These are phyloP conservation scores for Gentiana straminea DNA, from an alignment of 257 asterid genomes.

Conservation along the genomic window DNA sequence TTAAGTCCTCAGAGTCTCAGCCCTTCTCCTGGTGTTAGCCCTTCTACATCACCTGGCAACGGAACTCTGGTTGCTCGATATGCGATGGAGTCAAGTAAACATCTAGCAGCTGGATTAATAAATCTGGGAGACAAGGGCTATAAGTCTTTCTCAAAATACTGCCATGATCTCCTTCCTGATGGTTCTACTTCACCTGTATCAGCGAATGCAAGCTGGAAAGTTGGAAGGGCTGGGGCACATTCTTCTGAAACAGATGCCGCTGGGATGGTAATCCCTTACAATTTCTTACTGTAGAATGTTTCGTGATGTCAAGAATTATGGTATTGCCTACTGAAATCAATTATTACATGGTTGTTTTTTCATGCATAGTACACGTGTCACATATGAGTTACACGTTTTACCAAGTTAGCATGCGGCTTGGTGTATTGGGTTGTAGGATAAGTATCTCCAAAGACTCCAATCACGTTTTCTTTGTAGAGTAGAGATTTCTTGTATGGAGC, in stretches of 20 bases:
- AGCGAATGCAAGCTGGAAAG: conserved; percentile 31
- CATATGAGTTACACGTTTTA: too few relatives aligned
- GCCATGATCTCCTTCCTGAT: conserved; percentile 38
- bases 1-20: conserved; percentile 44
- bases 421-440: too few relatives aligned
- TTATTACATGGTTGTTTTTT: too few relatives aligned
- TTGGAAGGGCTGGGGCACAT: conserved; percentile 26
- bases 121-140: conserved; percentile 42
- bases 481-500: too few relatives aligned
- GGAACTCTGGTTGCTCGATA: conserved; percentile 42
- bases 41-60: conserved; percentile 44
- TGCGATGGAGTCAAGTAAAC: conserved; percentile 48
- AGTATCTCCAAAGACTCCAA: too few relatives aligned
- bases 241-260: conserved; percentile 32
- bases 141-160: conserved; percentile 37
- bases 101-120: conserved; percentile 37
- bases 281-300: too few relatives aligned
- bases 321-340: too few relatives aligned
- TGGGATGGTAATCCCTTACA: conserved; percentile 27
- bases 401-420: too few relatives aligned
- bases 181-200: conserved; percentile 32
- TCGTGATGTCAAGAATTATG: too few relatives aligned
- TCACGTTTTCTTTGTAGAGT: too few relatives aligned
- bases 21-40: conserved; percentile 51
- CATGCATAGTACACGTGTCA: too few relatives aligned